phyloP scores from a whole-genome alignment of 805 yeast genomes.

The Hanseniaspora guilliermondii region DNA sequence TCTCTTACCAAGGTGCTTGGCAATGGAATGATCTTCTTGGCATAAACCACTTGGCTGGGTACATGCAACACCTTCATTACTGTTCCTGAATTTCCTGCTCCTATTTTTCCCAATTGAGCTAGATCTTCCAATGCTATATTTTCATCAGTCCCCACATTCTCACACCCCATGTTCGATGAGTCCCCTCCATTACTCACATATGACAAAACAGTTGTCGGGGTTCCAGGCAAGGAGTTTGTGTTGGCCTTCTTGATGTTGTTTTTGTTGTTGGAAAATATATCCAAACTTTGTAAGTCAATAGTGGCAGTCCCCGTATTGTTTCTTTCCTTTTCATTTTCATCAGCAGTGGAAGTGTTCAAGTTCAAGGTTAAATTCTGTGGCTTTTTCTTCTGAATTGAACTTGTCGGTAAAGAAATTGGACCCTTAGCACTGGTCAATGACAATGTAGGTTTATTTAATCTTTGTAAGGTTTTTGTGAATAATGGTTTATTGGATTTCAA shows the following conservation, averaged over 20 bases:
- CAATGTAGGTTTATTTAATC: conserved; percentile 11
- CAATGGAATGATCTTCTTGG: conserved; percentile 74
- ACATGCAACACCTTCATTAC: conserved; percentile 80
- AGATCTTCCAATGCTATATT: conserved; percentile 41
- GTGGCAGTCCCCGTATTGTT: conserved; percentile 4
- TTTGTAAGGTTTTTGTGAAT: conserved; percentile 9
- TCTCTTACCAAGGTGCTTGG: background rate
- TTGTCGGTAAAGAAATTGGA: background rate
- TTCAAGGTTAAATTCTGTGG: background rate
- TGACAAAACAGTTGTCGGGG: conserved; percentile 2
- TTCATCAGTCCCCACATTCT: background rate
- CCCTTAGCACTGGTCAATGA: background rate
- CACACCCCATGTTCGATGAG: background rate
- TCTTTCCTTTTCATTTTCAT: background rate
- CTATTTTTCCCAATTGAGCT: conserved; percentile 62
- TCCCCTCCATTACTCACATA: background rate
- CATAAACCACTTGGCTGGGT: conserved; percentile 81
- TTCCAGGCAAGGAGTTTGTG: background rate
- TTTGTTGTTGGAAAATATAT: conserved; percentile 4
- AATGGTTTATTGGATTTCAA: conserved; percentile 3
- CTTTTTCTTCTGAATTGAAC: background rate
- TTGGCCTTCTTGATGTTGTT: background rate
- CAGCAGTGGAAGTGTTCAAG: background rate
- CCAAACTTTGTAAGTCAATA: conserved; percentile 7
- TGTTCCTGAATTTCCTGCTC: conserved; percentile 89